Evolutionary conservation across 139 green algal species (phyloP).

Genomic region (Chlamydomonas sp.): DNA sequence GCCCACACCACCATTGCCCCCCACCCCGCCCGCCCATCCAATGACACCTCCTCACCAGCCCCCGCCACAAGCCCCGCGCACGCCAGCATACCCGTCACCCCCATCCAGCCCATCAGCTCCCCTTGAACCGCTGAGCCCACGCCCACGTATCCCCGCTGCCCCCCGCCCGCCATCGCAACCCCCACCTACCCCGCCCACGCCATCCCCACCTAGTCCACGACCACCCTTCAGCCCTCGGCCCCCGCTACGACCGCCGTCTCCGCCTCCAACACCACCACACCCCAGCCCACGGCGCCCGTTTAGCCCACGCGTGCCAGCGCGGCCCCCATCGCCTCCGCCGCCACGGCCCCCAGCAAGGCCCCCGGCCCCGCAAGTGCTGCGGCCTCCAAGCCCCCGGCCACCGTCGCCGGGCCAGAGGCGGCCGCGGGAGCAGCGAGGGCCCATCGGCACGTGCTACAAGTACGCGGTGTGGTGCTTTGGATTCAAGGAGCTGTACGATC

Average conservation of each 20-base stretch:
- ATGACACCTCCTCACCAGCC: too few species aligned
- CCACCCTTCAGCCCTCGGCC: not conserved
- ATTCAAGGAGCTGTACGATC: constrained; percentile 39
- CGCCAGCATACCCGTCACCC: too few species aligned
- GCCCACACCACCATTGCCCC: too few species aligned
- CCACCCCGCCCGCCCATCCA: too few species aligned
- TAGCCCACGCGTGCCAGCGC: not conserved
- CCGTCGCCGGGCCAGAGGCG: not conserved
- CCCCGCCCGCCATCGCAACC: not conserved
- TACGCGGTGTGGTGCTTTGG: constrained; percentile 39
- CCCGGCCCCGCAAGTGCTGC: not conserved
- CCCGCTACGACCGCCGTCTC: not conserved
- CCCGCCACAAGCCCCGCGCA: too few species aligned
- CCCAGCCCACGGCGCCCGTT: not conserved
- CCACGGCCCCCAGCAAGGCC: not conserved
- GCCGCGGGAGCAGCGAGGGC: not conserved
- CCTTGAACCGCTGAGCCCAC: too few species aligned
- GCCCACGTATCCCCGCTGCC: not conserved
- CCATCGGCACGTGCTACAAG: constrained; percentile 39
- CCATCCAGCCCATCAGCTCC: too few species aligned
- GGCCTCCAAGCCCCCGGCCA: not conserved
- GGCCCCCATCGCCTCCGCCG: not conserved
- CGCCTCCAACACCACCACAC: not conserved
- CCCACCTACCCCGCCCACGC: not conserved
- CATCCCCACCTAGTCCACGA: not conserved